phyloP scores from a whole-genome alignment of 371 early-diverging fungal genomes.

The Apophysomyces elegans region DNA sequence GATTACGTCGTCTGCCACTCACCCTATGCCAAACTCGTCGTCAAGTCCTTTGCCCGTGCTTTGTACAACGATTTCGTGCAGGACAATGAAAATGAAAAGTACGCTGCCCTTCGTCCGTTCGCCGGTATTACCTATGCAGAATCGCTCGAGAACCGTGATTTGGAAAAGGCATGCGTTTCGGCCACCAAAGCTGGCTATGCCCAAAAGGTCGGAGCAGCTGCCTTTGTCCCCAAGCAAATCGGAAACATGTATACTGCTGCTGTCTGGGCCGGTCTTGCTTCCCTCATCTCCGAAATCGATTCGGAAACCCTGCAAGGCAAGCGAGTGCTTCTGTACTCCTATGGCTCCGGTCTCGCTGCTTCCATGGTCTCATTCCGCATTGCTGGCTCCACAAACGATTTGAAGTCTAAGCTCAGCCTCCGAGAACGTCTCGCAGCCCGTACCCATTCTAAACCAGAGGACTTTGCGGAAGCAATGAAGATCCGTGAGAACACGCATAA shows the following conservation, averaged over 20 bases:
- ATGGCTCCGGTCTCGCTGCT: conserved; percentile 96
- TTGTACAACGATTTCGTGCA: conserved; percentile 88
- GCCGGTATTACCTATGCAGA: conserved; percentile 64
- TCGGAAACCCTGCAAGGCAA: conserved; percentile 76
- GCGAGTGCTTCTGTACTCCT: conserved; percentile 92
- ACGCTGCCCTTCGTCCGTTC: conserved; percentile 64
- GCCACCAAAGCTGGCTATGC: conserved; percentile 74
- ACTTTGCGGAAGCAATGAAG: conserved; percentile 83
- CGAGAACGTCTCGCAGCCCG: conserved; percentile 75
- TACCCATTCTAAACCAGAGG: conserved; percentile 73
- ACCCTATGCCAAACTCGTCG: conserved; percentile 96
- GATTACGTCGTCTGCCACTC: conserved; percentile 95
- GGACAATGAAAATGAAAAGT: conserved; percentile 70
- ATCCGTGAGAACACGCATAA: conserved; percentile 90
- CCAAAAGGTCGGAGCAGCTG: conserved; percentile 81
- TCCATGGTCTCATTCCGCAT: conserved; percentile 94
- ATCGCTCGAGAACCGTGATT: conserved; percentile 82
- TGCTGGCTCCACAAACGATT: conserved; percentile 60
- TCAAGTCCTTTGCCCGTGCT: conserved; percentile 89
- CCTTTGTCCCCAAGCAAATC: conserved; percentile 85
- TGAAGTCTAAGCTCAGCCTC: conserved; percentile 71
- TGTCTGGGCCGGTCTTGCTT: conserved; percentile 88
- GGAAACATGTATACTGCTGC: conserved; percentile 98
- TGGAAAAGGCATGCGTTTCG: conserved; percentile 90
- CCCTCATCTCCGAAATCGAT: conserved; percentile 78